Evolutionary conservation across 805 yeast genomes (phyloP).

Genomic region (Soucietia sequanensis): DNA sequence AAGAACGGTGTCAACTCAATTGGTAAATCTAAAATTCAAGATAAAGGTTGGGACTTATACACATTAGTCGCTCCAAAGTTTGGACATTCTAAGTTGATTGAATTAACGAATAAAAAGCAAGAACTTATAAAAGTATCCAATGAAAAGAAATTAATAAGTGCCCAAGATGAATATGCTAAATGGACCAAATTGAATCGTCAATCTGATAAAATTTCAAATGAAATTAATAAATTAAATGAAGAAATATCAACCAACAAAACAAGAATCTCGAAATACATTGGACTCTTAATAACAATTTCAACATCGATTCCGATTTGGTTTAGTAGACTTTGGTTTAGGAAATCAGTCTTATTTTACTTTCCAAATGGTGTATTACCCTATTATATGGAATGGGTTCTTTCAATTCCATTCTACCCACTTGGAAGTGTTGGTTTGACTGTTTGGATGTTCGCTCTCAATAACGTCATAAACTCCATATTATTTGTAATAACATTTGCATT

Average conservation of each 20-base stretch:
- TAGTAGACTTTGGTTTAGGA: constrained; percentile 52
- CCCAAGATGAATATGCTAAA: constrained; percentile 92
- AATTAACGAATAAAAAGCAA: constrained; percentile 25
- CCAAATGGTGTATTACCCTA: constrained; percentile 59
- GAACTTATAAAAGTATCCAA: constrained; percentile 49
- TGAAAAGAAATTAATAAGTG: constrained; percentile 62
- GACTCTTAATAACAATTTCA: constrained; percentile 29
- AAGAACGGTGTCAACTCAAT: constrained; percentile 34
- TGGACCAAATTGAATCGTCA: constrained; percentile 92
- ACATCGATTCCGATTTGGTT: constrained; percentile 50
- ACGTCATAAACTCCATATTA: constrained; percentile 22
- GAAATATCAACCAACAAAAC: constrained; percentile 36
- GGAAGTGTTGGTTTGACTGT: constrained; percentile 62
- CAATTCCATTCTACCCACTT: constrained; percentile 61
- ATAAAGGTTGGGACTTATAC: constrained; percentile 38
- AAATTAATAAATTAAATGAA: constrained; percentile 45
- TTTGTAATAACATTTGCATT: constrained; percentile 22
- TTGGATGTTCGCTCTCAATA: constrained; percentile 50
- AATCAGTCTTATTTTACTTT: constrained; percentile 54
- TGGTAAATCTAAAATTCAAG: constrained; percentile 34
- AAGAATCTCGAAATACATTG: constrained; percentile 30
- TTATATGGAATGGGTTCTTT: constrained; percentile 51
- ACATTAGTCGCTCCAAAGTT: constrained; percentile 27
- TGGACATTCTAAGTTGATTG: constrained; percentile 29
- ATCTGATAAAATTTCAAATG: constrained; percentile 53